Base-by-base conservation (phyloP, 2,329 filamentous ascomycete genomes). In the Trichophyton benhamiae region DNA sequence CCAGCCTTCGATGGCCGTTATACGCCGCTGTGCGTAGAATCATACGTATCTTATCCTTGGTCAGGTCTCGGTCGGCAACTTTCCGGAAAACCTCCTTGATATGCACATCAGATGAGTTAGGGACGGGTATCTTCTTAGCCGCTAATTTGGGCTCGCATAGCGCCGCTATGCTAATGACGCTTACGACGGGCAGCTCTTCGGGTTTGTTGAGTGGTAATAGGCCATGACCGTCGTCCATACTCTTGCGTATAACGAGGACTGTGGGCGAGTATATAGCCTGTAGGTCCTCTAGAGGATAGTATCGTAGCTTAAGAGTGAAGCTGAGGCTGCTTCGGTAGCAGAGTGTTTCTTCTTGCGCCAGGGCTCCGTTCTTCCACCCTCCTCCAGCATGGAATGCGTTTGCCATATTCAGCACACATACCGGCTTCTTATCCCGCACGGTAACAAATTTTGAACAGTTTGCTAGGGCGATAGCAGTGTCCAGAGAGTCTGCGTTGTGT, bases 321-420 rank as follows among this genome's bases (percentile, higher is more conserved):
- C 65, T 68, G 8, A 78, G 72, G 44, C 71, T 79, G 61, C 79
- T 83, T 49, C 85, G 81, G 68, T 84, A 85, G 72, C 84, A 88
- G 5, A 89, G 77, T 2, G 82, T 80, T 74, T 89, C 86, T 72
- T 89, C 86, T 70, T 89, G 86, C 0, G 86, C 85, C 33, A 81
- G 72, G 60, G 83, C 77, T 41, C 86, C 86, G 42, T 77, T 78
- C 3, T 79, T 69, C 79, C 84, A 88, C 17, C 84, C 84, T 20
- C 86, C 86, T n/a, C 85, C 86, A 0, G 82, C 78, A 13, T 68
- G 71, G 2, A 71, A 66, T 55, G 81, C 77, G 58, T 82, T 87
- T 15, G 85, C 85, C 74, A 87, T 83, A 67, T 88, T 89, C 62
- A 89, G 75, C 25, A 87, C 78, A 36, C 79, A 81, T n/a, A 86